Conservation (phyloP, 768 basidiomycete genomes). For the Leucocoprinus leucothites region DNA sequence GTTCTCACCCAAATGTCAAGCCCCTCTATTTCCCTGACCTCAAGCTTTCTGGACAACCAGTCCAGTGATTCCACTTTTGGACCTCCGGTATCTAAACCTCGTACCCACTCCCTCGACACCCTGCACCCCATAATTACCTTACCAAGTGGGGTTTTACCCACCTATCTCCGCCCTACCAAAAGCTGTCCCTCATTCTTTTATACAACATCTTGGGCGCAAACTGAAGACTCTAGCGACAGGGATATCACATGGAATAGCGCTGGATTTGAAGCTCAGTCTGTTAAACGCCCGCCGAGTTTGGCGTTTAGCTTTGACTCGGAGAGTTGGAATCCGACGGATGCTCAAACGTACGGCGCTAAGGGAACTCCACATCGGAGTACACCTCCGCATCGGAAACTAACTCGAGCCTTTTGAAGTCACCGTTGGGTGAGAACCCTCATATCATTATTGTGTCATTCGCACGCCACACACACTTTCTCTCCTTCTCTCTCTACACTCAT, state of each 20-base stretch:
- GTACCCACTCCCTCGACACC: neutral
- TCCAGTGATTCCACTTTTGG: neutral
- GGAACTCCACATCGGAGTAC: neutral
- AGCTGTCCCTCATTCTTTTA: conserved; percentile 1
- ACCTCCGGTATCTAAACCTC: neutral
- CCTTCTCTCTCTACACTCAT: too few relatives aligned
- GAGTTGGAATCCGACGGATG: neutral
- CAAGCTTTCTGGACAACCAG: neutral
- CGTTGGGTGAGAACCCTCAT: neutral
- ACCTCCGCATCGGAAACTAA: too few relatives aligned
- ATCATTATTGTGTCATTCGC: neutral
- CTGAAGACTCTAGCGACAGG: neutral
- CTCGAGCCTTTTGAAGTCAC: too few relatives aligned
- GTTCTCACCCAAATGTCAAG: conserved; percentile 5
- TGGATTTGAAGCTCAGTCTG: neutral
- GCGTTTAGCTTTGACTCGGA: neutral
- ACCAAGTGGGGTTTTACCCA: neutral
- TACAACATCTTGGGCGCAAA: neutral
- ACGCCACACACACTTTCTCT: neutral
- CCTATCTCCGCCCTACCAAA: neutral
- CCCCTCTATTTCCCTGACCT: neutral
- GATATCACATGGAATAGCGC: neutral
- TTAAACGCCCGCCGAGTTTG: neutral
- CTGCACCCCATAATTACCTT: neutral
- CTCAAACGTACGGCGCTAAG: neutral